Evolutionary conservation across 345 rosid genomes (phyloP).

Genomic region (Tarenaya hassleriana): DNA sequence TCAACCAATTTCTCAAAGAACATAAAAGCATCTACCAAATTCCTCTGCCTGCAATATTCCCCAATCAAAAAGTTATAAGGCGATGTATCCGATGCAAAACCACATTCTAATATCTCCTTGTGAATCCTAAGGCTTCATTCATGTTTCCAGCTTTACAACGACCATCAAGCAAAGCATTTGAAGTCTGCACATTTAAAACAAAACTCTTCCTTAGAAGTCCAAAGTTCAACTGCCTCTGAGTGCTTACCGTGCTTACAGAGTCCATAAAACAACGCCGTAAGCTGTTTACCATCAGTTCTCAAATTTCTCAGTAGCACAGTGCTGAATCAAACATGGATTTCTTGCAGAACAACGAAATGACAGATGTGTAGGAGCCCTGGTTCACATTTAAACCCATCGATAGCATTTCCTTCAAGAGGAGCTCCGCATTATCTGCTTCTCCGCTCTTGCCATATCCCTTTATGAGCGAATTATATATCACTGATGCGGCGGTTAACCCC

Average conservation of each 20-base stretch:
- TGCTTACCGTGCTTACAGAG: conserved; percentile 54
- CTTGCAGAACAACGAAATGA: conserved; percentile 46
- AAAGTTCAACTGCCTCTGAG: conserved; percentile 52
- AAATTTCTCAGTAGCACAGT: conserved; percentile 57
- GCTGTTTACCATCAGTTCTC: conserved; percentile 56
- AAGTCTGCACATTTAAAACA: conserved; percentile 41
- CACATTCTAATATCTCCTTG: conserved; percentile 44
- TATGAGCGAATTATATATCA: conserved; percentile 63
- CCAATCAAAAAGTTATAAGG: conserved; percentile 58
- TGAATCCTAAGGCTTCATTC: conserved; percentile 49
- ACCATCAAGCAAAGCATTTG: conserved; percentile 75
- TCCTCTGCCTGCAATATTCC: conserved; percentile 47
- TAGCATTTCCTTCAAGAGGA: conserved; percentile 55
- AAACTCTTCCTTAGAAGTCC: conserved; percentile 48
- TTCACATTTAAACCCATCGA: conserved; percentile 39
- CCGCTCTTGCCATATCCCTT: conserved; percentile 49
- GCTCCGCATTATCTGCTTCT: conserved; percentile 45
- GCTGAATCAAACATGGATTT: conserved; percentile 50
- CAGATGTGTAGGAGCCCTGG: conserved; percentile 51
- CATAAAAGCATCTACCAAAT: conserved; percentile 49
- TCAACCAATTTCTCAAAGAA: conserved; percentile 57
- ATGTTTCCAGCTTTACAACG: conserved; percentile 54
- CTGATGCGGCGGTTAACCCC: conserved; percentile 55
- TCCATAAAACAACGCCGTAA: conserved; percentile 51
- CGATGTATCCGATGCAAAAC: conserved; percentile 42